phyloP scores from a whole-genome alignment of 768 basidiomycete genomes.

The Cystobasidium tubakii region DNA sequence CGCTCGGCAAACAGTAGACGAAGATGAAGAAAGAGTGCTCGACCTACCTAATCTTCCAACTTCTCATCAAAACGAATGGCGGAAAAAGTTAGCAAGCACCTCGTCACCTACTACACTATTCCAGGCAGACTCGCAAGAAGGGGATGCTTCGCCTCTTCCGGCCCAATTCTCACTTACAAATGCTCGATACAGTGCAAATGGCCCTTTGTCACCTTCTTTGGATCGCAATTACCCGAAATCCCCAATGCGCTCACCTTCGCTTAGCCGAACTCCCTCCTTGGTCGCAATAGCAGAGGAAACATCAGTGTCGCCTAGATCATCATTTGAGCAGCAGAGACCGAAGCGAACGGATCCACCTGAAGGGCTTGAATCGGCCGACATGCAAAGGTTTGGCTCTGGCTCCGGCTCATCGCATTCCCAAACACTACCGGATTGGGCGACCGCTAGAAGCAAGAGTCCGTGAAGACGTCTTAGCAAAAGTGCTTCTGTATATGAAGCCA shows the following conservation, averaged over 20 bases:
- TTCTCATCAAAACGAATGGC: neutral
- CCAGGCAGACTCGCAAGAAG: neutral
- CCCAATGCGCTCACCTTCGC: slow-evolving; percentile 22
- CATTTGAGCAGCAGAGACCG: neutral
- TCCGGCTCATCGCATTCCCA: slow-evolving; percentile 14
- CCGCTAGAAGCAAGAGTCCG: neutral
- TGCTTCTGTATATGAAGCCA: no score
- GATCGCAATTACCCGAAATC: slow-evolving; percentile 2
- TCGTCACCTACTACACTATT: neutral
- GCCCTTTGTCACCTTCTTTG: slow-evolving; percentile 2
- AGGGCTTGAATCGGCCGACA: neutral
- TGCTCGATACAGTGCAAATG: neutral
- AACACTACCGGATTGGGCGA: slow-evolving; percentile 20
- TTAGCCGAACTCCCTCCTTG: slow-evolving; percentile 24
- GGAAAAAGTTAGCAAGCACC: neutral
- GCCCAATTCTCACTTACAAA: neutral
- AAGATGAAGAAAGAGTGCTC: slow-evolving; percentile 13
- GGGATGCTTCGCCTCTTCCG: slow-evolving; percentile 8
- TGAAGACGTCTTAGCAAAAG: no score
- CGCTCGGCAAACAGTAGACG: neutral
- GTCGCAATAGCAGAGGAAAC: slow-evolving; percentile 30
- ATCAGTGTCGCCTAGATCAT: slow-evolving; percentile 10
- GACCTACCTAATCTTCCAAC: slow-evolving; percentile 7
- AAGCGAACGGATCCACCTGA: neutral
- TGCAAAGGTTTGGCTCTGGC: neutral